Conservation (phyloP, 352 stramenopile species). For the Globisporangium spiculum region DNA sequence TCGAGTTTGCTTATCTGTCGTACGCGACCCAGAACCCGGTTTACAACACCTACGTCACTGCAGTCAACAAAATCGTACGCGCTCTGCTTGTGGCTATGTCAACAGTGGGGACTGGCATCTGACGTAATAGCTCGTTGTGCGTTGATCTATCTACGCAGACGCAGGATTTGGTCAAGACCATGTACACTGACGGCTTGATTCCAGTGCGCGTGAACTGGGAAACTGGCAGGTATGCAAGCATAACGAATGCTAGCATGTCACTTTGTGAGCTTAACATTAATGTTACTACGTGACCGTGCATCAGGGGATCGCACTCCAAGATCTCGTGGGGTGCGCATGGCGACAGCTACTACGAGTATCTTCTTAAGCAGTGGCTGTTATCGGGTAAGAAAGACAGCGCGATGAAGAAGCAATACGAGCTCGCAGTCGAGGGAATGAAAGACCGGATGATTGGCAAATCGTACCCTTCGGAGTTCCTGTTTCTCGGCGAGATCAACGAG, state of each 20-base stretch:
- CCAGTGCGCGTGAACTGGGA: conserved; percentile 39
- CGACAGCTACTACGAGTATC: conserved; percentile 77
- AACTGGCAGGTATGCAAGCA: conserved; percentile 10
- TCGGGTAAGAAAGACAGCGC: conserved; percentile 44
- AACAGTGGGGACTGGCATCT: background rate
- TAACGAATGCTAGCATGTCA: background rate
- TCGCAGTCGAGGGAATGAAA: conserved; percentile 50
- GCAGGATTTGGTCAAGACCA: conserved; percentile 23
- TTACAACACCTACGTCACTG: conserved; percentile 35
- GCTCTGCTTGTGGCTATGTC: background rate
- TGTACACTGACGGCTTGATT: conserved; percentile 42
- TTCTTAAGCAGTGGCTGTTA: conserved; percentile 74
- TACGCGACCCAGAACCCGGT: conserved; percentile 30
- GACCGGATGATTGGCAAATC: conserved; percentile 35
- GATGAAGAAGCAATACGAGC: conserved; percentile 50
- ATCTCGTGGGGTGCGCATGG: conserved; percentile 58
- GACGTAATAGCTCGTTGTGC: background rate
- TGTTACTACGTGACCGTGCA: background rate
- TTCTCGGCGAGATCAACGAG: conserved; percentile 39
- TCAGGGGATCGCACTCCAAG: conserved; percentile 16
- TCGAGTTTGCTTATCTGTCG: conserved; percentile 62
- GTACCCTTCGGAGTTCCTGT: conserved; percentile 34
- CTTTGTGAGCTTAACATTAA: background rate
- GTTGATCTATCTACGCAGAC: conserved; percentile 19
- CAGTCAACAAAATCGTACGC: conserved; percentile 33